phyloP scores from a whole-genome alignment of 768 basidiomycete genomes.

The Clavulina sp. region DNA sequence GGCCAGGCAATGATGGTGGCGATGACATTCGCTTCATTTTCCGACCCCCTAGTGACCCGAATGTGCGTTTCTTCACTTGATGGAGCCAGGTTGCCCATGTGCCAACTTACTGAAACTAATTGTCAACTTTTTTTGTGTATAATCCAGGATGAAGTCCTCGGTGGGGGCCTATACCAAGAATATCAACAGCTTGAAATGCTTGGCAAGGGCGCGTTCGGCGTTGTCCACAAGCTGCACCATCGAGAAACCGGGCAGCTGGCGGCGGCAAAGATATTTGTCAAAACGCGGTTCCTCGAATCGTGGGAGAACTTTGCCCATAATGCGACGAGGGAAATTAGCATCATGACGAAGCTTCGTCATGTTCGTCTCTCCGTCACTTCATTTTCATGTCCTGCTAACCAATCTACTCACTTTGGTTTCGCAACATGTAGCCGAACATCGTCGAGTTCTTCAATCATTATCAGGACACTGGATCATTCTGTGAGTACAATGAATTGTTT shows the following conservation, averaged over 20 bases:
- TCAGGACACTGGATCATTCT: constrained; percentile 10
- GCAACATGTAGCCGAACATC: background rate
- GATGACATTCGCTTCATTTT: constrained; percentile 19
- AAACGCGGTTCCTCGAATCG: constrained; percentile 12
- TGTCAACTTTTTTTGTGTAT: background rate
- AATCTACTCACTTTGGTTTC: background rate
- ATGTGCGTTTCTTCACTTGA: background rate
- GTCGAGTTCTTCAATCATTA: constrained; percentile 14
- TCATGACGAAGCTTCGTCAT: constrained; percentile 21
- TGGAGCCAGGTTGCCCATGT: no score
- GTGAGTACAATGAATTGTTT: background rate
- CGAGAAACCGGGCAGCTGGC: constrained; percentile 52
- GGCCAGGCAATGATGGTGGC: constrained; percentile 64
- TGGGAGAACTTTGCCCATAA: constrained; percentile 17
- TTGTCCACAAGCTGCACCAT: constrained; percentile 68
- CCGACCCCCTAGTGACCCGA: constrained; percentile 12
- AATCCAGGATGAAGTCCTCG: constrained; percentile 1
- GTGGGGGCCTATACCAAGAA: constrained; percentile 22
- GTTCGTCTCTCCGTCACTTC: constrained; percentile 13
- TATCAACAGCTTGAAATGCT: constrained; percentile 30
- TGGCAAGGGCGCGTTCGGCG: constrained; percentile 84
- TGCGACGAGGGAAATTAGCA: constrained; percentile 20
- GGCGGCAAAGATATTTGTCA: constrained; percentile 72
- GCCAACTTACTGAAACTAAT: background rate
- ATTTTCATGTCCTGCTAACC: background rate